Conservation (phyloP, 257 asterid genomes). For the Penstemon eatonii region DNA sequence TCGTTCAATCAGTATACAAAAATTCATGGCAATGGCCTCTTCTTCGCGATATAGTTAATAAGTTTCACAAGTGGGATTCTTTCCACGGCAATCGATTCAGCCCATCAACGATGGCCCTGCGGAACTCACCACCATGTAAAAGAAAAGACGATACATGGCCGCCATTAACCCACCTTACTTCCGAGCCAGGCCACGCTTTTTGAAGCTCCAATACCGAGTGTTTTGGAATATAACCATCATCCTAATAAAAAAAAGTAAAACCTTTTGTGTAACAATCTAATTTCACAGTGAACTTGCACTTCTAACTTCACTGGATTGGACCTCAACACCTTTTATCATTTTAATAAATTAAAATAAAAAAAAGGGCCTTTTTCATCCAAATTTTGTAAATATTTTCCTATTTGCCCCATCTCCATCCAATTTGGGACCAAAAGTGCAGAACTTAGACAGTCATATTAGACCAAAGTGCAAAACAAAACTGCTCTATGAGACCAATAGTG, state of each 20-base stretch:
- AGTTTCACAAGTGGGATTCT: constrained; percentile 49
- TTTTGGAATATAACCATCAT: constrained; percentile 91
- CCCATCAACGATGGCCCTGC: constrained; percentile 82
- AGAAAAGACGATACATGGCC: constrained; percentile 94
- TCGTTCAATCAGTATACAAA: constrained; percentile 5
- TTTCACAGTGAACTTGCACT: too few relatives aligned
- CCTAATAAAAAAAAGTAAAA: constrained; percentile 40
- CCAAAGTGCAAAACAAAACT: too few relatives aligned
- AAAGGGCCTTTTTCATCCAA: too few relatives aligned
- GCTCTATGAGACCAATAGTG: too few relatives aligned
- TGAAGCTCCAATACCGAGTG: constrained; percentile 89
- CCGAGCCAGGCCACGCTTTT: constrained; percentile 98
- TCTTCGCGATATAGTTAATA: constrained; percentile 10
- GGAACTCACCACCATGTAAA: constrained; percentile 74
- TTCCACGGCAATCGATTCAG: constrained; percentile 80
- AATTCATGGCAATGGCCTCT: constrained; percentile 2
- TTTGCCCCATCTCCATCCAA: too few relatives aligned
- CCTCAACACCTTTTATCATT: too few relatives aligned
- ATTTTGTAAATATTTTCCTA: too few relatives aligned
- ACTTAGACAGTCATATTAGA: too few relatives aligned
- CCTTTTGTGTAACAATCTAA: too few relatives aligned
- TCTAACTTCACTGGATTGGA: too few relatives aligned
- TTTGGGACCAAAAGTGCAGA: too few relatives aligned
- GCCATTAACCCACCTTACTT: constrained; percentile 94
- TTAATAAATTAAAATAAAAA: too few relatives aligned